Evolutionary conservation across 805 yeast genomes (phyloP).

Genomic region (Wickerhamomyces ciferrii): DNA sequence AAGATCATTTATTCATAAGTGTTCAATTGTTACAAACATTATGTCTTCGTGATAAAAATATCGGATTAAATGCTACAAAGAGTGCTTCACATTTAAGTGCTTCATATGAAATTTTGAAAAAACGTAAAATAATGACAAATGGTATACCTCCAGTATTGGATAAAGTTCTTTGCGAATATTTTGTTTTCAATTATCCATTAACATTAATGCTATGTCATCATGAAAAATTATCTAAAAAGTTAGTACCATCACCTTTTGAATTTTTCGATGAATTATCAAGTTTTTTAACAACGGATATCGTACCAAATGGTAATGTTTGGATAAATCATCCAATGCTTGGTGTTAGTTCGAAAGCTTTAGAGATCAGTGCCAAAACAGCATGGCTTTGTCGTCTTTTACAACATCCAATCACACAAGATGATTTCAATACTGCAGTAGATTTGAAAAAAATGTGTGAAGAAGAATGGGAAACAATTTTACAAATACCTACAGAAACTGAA

Average conservation of each 20-base stretch:
- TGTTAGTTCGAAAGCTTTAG: conserved; percentile 11
- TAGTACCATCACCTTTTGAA: conserved; percentile 20
- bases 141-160: conserved; percentile 10
- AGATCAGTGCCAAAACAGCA: conserved; percentile 14
- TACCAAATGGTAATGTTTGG: conserved; percentile 12
- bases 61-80: conserved; percentile 20
- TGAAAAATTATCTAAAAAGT: conserved; percentile 9
- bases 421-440: not conserved
- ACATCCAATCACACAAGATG: conserved; percentile 11
- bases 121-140: conserved; percentile 2
- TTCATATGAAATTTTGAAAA: conserved; percentile 21
- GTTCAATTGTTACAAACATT: conserved; percentile 21
- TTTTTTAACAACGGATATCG: conserved; percentile 8
- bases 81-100: conserved; percentile 21
- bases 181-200: conserved; percentile 18
- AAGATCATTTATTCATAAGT: conserved; percentile 19
- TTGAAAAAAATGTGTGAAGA: not conserved
- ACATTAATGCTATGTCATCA: conserved; percentile 21
- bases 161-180: conserved; percentile 17
- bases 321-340: conserved; percentile 20
- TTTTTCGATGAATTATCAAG: conserved; percentile 18
- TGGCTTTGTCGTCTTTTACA: conserved; percentile 17
- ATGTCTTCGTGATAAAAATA: conserved; percentile 20
- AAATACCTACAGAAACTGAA: not conserved
- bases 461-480: not conserved